Conservation (phyloP, 352 stramenopile species). For the Phytophthora citrophthora region DNA sequence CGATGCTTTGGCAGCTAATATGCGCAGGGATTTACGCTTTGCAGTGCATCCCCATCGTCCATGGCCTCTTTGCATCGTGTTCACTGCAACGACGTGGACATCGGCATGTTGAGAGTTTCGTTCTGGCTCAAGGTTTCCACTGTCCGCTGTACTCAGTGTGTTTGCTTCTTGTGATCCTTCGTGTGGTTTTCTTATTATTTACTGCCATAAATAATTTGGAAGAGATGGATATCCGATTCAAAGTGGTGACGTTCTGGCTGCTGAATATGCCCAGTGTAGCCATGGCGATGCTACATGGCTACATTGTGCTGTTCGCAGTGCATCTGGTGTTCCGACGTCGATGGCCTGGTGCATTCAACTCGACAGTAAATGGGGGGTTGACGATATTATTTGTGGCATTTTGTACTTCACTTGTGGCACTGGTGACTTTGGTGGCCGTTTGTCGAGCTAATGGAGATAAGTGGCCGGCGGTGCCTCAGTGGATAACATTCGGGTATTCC, state of each 20-base stretch:
- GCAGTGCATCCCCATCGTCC: conserved; percentile 14
- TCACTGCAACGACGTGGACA: conserved; percentile 14
- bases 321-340: conserved; percentile 23
- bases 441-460: conserved; percentile 2
- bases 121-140: conserved; percentile 39
- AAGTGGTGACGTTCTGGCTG: conserved; percentile 38
- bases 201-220: background rate
- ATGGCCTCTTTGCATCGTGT: conserved; percentile 15
- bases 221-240: background rate
- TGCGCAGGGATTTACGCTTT: conserved; percentile 17
- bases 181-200: conserved; percentile 28
- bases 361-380: conserved; percentile 5
- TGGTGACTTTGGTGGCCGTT: conserved; percentile 25
- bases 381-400: conserved; percentile 22
- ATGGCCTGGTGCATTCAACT: conserved; percentile 19
- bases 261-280: conserved; percentile 41
- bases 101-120: conserved; percentile 13
- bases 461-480: conserved; percentile 10
- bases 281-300: conserved; percentile 30
- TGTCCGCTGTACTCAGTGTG: conserved; percentile 30
- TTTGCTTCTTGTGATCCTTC: conserved; percentile 31
- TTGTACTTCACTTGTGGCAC: conserved; percentile 17
- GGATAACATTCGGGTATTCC: conserved; percentile 31
- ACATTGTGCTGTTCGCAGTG: conserved; percentile 44
- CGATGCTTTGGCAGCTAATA: conserved; percentile 32